These are phyloP conservation scores for Pyracantha coccinea DNA, from an alignment of 331 rosid genomes.

Conservation along the genomic window DNA sequence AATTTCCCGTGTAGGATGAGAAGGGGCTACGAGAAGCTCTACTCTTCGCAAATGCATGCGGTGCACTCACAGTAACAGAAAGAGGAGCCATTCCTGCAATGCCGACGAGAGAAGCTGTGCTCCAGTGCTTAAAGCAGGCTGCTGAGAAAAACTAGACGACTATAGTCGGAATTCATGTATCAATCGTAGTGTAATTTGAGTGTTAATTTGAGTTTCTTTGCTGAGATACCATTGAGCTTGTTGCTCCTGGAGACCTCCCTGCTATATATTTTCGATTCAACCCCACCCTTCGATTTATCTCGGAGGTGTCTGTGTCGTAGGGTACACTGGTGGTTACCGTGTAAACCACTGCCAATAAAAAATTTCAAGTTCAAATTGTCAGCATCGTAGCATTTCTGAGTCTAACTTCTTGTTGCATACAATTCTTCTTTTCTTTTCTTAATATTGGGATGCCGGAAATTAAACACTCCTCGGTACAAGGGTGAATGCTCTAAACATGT, in stretches of 20 bases:
- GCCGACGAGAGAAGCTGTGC: constrained; percentile 63
- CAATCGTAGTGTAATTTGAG: constrained; percentile 13
- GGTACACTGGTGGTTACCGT: background rate
- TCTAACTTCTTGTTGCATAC: background rate
- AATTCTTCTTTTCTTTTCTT: too few species aligned
- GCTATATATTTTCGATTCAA: background rate
- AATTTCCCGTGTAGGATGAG: constrained; percentile 44
- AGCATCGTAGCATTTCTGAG: background rate
- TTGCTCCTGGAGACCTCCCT: background rate
- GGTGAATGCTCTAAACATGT: too few species aligned
- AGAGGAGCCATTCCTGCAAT: constrained; percentile 89
- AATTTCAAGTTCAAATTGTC: background rate
- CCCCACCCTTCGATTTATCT: background rate
- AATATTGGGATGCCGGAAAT: too few species aligned
- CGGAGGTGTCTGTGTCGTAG: background rate
- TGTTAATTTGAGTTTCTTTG: background rate
- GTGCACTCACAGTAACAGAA: constrained; percentile 72
- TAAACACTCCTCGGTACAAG: too few species aligned
- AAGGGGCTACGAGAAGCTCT: constrained; percentile 51
- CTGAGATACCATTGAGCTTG: background rate
- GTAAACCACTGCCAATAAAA: background rate
- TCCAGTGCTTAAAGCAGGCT: constrained; percentile 31
- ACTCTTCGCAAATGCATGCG: constrained; percentile 66
- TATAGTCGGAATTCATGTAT: constrained; percentile 16
- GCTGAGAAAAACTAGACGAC: constrained; percentile 18